Conservation (phyloP, 192 early-diverging fungal species). For the Backusella australiensis region DNA sequence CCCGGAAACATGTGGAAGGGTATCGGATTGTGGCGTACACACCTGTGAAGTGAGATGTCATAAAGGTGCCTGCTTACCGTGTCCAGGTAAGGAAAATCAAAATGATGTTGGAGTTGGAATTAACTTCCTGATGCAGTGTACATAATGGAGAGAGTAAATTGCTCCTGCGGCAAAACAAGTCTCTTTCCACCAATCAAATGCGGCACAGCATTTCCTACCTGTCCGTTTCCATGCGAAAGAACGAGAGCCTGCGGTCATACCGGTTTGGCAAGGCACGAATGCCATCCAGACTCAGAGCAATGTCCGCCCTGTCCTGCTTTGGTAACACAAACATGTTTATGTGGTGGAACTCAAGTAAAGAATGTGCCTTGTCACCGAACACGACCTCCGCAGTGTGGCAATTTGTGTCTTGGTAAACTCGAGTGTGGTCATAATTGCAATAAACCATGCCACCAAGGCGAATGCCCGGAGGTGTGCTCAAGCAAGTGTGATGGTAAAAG, state of each 20-base stretch:
- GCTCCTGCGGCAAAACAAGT: slow-evolving; percentile 81
- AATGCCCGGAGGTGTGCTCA: slow-evolving; percentile 65
- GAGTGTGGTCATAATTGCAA: slow-evolving; percentile 78
- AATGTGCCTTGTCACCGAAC: slow-evolving; percentile 83
- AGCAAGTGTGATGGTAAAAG: slow-evolving; percentile 74
- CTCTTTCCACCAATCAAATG: slow-evolving; percentile 86
- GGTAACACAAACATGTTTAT: slow-evolving; percentile 69
- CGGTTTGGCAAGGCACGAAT: slow-evolving; percentile 67
- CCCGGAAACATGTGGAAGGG: slow-evolving; percentile 67
- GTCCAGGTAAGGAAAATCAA: slow-evolving; percentile 40
- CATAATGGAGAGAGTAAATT: slow-evolving; percentile 78
- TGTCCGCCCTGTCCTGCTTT: slow-evolving; percentile 92
- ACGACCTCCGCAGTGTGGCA: slow-evolving; percentile 64
- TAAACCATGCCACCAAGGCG: slow-evolving; percentile 79
- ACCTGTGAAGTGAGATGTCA: slow-evolving; percentile 77
- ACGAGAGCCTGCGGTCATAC: slow-evolving; percentile 76
- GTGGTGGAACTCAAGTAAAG: slow-evolving; percentile 71
- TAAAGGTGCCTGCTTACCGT: slow-evolving; percentile 70
- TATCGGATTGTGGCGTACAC: slow-evolving; percentile 81
- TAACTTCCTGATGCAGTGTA: slow-evolving; percentile 39
- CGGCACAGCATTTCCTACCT: slow-evolving; percentile 73
- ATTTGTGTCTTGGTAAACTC: slow-evolving; percentile 47
- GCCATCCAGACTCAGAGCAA: slow-evolving; percentile 78
- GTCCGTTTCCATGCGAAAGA: slow-evolving; percentile 70
- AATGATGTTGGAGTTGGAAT: not conserved